These are phyloP conservation scores for Coniferiporia sulphurascens DNA, from an alignment of 1,284 basidiomycete genomes.

Conservation along the genomic window DNA sequence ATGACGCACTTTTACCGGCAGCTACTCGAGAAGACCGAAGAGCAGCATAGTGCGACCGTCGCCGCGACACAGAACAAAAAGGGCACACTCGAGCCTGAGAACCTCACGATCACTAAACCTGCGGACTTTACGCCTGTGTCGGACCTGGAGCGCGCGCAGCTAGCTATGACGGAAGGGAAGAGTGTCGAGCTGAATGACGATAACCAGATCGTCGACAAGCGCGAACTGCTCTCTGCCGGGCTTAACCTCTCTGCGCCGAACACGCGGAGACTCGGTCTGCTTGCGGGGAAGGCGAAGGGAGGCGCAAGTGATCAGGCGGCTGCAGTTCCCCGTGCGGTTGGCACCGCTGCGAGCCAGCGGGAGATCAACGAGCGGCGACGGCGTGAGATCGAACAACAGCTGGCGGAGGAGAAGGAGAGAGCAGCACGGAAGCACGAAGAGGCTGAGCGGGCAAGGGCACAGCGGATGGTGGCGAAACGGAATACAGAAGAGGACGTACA, in stretches of 20 bases:
- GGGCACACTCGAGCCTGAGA: slow-evolving; percentile 30
- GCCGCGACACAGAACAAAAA: slow-evolving; percentile 46
- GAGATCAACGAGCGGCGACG: slow-evolving; percentile 80
- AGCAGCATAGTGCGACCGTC: slow-evolving; percentile 80
- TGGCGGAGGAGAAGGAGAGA: slow-evolving; percentile 66
- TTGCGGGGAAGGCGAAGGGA: slow-evolving; percentile 25
- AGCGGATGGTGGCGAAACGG: slow-evolving; percentile 54
- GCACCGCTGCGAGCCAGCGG: slow-evolving; percentile 68
- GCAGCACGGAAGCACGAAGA: slow-evolving; percentile 51
- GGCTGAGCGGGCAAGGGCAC: slow-evolving; percentile 53
- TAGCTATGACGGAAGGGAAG: slow-evolving; percentile 70
- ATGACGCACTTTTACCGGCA: slow-evolving; percentile 86
- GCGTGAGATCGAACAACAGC: slow-evolving; percentile 67
- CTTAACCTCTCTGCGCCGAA: slow-evolving; percentile 86
- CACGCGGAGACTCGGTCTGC: slow-evolving; percentile 55
- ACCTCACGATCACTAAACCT: slow-evolving; percentile 70
- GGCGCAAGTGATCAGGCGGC: slow-evolving; percentile 29
- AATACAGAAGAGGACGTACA: slow-evolving; percentile 69
- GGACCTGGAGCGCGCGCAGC: slow-evolving; percentile 67
- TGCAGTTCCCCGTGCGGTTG: slow-evolving; percentile 66
- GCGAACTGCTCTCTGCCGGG: slow-evolving; percentile 86
- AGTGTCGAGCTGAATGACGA: slow-evolving; percentile 97
- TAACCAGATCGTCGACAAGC: slow-evolving; percentile 95
- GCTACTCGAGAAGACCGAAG: slow-evolving; percentile 76
- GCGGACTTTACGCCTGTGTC: slow-evolving; percentile 52